Base-by-base conservation (phyloP, 768 basidiomycete genomes). In the Lactifluus echinatus region DNA sequence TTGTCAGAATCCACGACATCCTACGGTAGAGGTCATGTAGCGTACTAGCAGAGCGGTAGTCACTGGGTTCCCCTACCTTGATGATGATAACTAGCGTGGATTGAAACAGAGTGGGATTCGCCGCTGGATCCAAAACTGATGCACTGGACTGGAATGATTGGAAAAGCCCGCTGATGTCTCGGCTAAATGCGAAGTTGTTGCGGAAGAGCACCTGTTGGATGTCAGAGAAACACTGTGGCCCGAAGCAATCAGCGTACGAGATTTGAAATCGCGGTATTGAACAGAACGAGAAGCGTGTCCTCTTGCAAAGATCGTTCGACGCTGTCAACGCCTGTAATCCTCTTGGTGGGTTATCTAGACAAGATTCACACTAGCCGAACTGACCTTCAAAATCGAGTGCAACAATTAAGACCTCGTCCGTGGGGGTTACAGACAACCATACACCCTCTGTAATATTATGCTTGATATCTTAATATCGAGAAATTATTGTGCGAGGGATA, bases 391-490 rank as follows among this genome's bases (percentile, higher is more conserved):
- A 85, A 56, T 84, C 83, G 4, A 84, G 73, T 4, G 83, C 76
- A 1, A 84, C 81, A 12, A 84, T 69, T 11, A 85, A 63, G 0
- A 67, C 66, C 23, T 80, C 76, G 52, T 76, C 70, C 0, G 82
- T 83, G 0, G 83, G 83, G 2, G 83, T 82, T 4, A 80, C 80
- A 1, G 82, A 83, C 76, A 84, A 77, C 83, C 82, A 84, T 2
- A 84, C 80, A 5, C 82, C 82, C 69, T 82, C 80, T 64, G 64
- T 24, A 14, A 48, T 45, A n/a, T 11, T 33, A 17, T 43, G 33
- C 12, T 15, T 49, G 47, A 23, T 47, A 36, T 4, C 12, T 15
- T 49, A 50, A 23, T 47, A 36, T 4, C 28, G 56, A 3, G 23
- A 6, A 8, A 29, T 24, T 24, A 14, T n/a, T 8, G 24, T 2